Conservation (phyloP, 2,329 filamentous ascomycete species). For the Alternaria sp. region DNA sequence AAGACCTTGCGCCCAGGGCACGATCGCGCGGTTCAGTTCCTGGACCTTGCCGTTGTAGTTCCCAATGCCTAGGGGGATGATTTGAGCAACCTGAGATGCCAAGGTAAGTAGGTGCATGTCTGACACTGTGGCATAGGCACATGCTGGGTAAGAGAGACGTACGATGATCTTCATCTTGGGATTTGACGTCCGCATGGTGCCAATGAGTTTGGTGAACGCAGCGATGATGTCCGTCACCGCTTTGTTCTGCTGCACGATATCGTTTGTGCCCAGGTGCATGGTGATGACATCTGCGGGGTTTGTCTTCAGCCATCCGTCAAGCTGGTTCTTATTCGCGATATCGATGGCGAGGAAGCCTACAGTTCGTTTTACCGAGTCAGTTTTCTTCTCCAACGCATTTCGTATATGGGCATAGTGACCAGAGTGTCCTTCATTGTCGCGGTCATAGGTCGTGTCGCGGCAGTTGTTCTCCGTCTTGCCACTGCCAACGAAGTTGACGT, state of each 20-base stretch:
- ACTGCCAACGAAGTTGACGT: slow-evolving; percentile 53
- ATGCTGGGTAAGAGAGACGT: slow-evolving; percentile 23
- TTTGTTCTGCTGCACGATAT: slow-evolving; percentile 52
- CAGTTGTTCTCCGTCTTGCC: slow-evolving; percentile 45
- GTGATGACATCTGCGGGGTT: slow-evolving; percentile 58
- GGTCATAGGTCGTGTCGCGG: slow-evolving; percentile 53
- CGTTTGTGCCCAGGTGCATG: slow-evolving; percentile 59
- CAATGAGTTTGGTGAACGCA: slow-evolving; percentile 52
- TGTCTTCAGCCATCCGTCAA: slow-evolving; percentile 55
- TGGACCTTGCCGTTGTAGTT: slow-evolving; percentile 52
- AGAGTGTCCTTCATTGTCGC: slow-evolving; percentile 57
- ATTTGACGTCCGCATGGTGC: slow-evolving; percentile 52
- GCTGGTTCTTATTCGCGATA: slow-evolving; percentile 55
- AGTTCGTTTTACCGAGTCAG: not conserved
- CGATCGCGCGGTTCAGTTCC: slow-evolving; percentile 52
- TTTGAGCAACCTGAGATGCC: slow-evolving; percentile 51
- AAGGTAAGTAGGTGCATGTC: not conserved
- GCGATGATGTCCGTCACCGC: slow-evolving; percentile 50
- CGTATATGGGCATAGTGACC: slow-evolving; percentile 25
- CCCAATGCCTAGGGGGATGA: slow-evolving; percentile 47
- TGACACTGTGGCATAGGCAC: not conserved
- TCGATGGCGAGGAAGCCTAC: slow-evolving; percentile 55
- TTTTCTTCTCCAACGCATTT: not conserved
- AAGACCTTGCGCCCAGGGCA: slow-evolving; percentile 51
- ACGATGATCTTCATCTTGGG: slow-evolving; percentile 57